phyloP scores from a whole-genome alignment of 192 early-diverging fungal species.

The Linnemannia hyalina region DNA sequence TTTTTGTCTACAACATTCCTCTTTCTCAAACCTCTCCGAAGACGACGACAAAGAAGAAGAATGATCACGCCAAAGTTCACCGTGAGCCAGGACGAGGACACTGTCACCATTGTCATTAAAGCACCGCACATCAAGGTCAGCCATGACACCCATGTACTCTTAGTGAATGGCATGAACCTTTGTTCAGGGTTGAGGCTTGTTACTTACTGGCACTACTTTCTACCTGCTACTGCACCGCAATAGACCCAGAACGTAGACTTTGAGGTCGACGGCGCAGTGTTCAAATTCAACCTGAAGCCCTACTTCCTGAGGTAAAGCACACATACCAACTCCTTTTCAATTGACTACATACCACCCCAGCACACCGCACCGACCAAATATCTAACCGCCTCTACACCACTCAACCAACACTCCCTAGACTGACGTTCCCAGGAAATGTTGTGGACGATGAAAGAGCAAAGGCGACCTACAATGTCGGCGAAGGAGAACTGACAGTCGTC shows the following conservation, averaged over 20 bases:
- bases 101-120: conserved; percentile 80
- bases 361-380: neutral
- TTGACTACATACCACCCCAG: neutral
- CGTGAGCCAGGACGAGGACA: conserved; percentile 82
- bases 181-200: neutral
- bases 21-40: neutral
- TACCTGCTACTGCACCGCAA: neutral
- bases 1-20: neutral
- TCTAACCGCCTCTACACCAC: neutral
- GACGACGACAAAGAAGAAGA: conserved; percentile 18
- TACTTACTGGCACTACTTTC: neutral
- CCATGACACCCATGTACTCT: neutral
- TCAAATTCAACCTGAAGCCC: conserved; percentile 90
- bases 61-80: conserved; percentile 96
- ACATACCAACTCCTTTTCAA: neutral
- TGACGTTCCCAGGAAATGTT: conserved; percentile 85
- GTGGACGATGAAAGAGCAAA: conserved; percentile 89
- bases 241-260: conserved; percentile 91
- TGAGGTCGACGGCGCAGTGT: conserved; percentile 82
- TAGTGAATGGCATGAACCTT: neutral
- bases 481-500: conserved; percentile 77
- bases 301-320: conserved; percentile 86
- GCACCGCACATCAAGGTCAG: conserved; percentile 85
- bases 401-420: conserved; percentile 43
- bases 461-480: conserved; percentile 83